Conservation (phyloP, 2,329 filamentous ascomycete genomes). For the Colletotrichum endophyticum region DNA sequence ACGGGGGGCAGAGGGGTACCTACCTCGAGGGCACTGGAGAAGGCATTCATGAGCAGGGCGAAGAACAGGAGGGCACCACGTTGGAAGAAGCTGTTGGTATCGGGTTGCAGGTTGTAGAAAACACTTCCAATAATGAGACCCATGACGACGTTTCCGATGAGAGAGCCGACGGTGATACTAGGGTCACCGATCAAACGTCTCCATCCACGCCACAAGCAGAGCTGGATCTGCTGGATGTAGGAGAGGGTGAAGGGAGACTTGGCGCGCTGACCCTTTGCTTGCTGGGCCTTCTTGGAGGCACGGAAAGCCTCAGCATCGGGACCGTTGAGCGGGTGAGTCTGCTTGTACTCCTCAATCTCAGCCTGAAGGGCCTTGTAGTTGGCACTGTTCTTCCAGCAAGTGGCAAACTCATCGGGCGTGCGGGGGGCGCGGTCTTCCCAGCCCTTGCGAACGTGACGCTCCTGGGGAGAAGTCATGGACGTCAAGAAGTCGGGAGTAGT, state of each 20-base stretch:
- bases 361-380: constrained; percentile 55
- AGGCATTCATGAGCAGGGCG: constrained; percentile 85
- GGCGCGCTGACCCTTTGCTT: constrained; percentile 63
- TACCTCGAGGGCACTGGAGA: constrained; percentile 77
- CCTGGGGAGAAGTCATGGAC: constrained; percentile 66
- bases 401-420: constrained; percentile 66
- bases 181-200: constrained; percentile 79
- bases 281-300: constrained; percentile 56
- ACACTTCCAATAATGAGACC: constrained; percentile 79
- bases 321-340: constrained; percentile 56
- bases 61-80: constrained; percentile 87
- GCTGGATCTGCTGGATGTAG: constrained; percentile 73
- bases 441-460: constrained; percentile 60
- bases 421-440: constrained; percentile 62
- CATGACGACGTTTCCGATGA: constrained; percentile 77
- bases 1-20: constrained; percentile 26
- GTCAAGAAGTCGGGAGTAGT: constrained; percentile 77
- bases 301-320: constrained; percentile 63
- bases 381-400: constrained; percentile 60
- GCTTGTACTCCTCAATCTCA: constrained; percentile 63
- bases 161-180: constrained; percentile 70
- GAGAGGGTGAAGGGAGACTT: constrained; percentile 86
- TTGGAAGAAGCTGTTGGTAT: constrained; percentile 77
- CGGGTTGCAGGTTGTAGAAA: constrained; percentile 75
- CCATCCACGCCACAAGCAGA: constrained; percentile 85